phyloP scores from a whole-genome alignment of 2,329 filamentous ascomycete genomes.

The Xylaria sp. region DNA sequence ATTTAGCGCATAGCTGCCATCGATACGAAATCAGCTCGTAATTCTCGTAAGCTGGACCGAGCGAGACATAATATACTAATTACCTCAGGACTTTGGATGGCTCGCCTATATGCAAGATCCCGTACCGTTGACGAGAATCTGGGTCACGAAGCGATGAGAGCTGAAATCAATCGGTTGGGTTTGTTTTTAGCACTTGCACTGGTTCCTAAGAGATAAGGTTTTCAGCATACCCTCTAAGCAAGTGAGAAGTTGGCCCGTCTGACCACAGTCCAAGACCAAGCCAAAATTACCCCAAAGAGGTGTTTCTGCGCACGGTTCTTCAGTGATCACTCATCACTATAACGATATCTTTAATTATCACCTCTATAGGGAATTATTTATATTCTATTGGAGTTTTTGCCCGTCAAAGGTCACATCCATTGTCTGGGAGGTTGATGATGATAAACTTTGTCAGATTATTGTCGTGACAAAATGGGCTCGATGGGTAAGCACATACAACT shows the following conservation, averaged over 20 bases:
- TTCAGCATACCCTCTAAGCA: not conserved
- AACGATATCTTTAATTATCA: not conserved
- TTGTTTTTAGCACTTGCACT: not conserved
- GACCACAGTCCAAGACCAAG: not conserved
- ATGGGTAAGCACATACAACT: not conserved
- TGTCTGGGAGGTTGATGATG: not conserved
- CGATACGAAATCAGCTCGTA: constrained; percentile 12
- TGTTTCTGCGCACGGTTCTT: not conserved
- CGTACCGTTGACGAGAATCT: not conserved
- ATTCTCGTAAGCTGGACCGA: constrained; percentile 1
- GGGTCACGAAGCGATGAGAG: not conserved
- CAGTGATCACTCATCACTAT: not conserved
- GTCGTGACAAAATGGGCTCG: not conserved
- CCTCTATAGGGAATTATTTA: not conserved
- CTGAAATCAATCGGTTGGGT: not conserved
- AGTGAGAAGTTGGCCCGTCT: constrained; percentile 2
- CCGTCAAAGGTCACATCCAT: not conserved
- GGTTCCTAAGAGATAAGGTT: not conserved
- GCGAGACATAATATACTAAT: not conserved
- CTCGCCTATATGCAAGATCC: not conserved
- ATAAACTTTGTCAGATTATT: not conserved
- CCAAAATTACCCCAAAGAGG: not conserved
- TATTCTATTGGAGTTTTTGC: not conserved
- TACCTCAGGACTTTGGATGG: constrained; percentile 2
- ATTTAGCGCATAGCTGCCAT: not conserved